Conservation (phyloP, 2,329 filamentous ascomycete genomes). For the Xylaria digitata region DNA sequence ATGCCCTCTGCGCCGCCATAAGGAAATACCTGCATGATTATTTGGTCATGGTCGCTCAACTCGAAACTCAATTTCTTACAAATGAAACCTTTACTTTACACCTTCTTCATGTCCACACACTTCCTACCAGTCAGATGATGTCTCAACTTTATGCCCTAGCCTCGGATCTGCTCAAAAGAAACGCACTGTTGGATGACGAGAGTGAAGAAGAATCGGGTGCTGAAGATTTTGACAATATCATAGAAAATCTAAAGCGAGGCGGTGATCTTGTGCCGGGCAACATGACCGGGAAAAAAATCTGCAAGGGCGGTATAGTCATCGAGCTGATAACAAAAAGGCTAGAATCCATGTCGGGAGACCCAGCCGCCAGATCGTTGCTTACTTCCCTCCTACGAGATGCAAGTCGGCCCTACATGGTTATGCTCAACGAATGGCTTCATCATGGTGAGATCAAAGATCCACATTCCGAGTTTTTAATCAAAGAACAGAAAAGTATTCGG, state of each 20-base stretch:
- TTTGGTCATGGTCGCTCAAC: constrained; percentile 87
- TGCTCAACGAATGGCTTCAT: constrained; percentile 99
- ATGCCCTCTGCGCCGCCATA: constrained; percentile 95
- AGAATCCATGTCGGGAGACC: constrained; percentile 92
- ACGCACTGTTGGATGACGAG: constrained; percentile 86
- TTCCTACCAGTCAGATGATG: constrained; percentile 91
- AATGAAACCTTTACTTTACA: constrained; percentile 92
- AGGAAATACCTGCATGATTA: constrained; percentile 94
- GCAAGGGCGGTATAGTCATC: constrained; percentile 96
- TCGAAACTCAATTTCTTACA: constrained; percentile 92
- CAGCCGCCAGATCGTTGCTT: constrained; percentile 83
- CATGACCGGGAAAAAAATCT: constrained; percentile 88
- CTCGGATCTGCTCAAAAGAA: constrained; percentile 87
- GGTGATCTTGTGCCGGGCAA: constrained; percentile 82
- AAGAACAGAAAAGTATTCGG: constrained; percentile 94
- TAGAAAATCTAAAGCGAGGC: constrained; percentile 88
- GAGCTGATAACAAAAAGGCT: constrained; percentile 86
- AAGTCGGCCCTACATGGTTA: constrained; percentile 94
- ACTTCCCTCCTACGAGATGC: constrained; percentile 87
- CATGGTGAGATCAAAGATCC: constrained; percentile 95
- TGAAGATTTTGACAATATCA: constrained; percentile 90
- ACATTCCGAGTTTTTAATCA: constrained; percentile 92
- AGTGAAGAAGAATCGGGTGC: constrained; percentile 77
- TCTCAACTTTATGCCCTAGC: constrained; percentile 88
- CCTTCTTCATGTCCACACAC: constrained; percentile 89